Evolutionary conservation across 768 basidiomycete genomes (phyloP).

Genomic region (Suillus americanus): DNA sequence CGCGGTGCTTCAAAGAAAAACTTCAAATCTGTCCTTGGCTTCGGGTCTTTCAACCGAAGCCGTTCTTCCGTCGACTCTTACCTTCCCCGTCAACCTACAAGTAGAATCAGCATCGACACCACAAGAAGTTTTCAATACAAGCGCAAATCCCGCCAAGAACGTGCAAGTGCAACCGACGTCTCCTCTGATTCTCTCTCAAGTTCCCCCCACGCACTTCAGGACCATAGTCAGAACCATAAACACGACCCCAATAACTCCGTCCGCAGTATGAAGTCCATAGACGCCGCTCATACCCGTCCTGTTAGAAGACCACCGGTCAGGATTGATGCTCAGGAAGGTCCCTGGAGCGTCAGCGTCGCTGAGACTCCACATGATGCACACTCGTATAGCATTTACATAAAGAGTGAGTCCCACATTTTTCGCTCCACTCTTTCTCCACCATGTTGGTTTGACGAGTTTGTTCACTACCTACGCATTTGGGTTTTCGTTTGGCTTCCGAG

Average conservation of each 20-base stretch:
- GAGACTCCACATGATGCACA: conserved; percentile 75
- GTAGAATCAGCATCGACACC: conserved; percentile 47
- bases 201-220: conserved; percentile 32
- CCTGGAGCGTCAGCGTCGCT: conserved; percentile 87
- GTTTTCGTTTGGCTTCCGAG: conserved; percentile 22
- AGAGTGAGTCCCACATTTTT: conserved; percentile 59
- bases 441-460: conserved; percentile 16
- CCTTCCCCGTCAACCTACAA: conserved; percentile 28
- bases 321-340: conserved; percentile 75
- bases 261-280: conserved; percentile 44
- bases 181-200: conserved; percentile 31
- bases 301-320: conserved; percentile 53
- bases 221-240: conserved; percentile 10
- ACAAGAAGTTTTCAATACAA: conserved; percentile 36
- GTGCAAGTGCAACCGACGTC: conserved; percentile 38
- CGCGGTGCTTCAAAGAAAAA: conserved; percentile 41
- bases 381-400: conserved; percentile 80
- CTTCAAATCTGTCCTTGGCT: conserved; percentile 49
- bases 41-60: conserved; percentile 37
- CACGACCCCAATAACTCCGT: conserved; percentile 22
- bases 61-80: conserved; percentile 29
- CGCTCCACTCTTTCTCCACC: conserved; percentile 24
- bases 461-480: conserved; percentile 19
- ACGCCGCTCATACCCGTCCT: conserved; percentile 41
- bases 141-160: conserved; percentile 36